These are phyloP conservation scores for Suillus alpinus DNA, from an alignment of 768 basidiomycete species.

Conservation along the genomic window DNA sequence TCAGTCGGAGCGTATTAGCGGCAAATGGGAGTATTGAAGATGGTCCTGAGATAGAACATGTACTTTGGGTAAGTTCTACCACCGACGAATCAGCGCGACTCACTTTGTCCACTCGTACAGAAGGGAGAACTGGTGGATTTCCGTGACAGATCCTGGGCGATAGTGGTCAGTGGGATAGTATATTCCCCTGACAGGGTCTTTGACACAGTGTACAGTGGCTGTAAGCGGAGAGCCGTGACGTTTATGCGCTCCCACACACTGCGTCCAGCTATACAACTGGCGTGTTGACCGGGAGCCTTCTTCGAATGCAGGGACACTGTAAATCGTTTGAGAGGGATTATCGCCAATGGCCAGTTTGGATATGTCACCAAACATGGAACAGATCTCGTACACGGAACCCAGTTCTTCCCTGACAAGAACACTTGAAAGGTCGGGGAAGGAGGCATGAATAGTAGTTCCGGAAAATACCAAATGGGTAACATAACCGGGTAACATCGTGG, in stretches of 20 bases:
- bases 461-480: neutral
- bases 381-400: neutral
- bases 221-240: no score
- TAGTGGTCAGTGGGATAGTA: neutral
- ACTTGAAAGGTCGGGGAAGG: neutral
- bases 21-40: slow-evolving; percentile 1
- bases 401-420: neutral
- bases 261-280: neutral
- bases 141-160: neutral
- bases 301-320: neutral
- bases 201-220: neutral
- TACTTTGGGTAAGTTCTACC: neutral
- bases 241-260: neutral
- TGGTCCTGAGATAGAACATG: neutral
- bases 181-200: neutral
- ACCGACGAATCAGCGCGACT: neutral
- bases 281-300: neutral
- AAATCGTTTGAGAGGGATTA: neutral
- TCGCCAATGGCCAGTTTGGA: neutral
- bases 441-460: neutral
- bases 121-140: neutral
- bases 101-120: neutral
- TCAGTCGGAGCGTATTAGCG: neutral
- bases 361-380: neutral
- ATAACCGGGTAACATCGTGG: neutral